Base-by-base conservation (phyloP, 208 protist species). In the Leishmania aethiopica region DNA sequence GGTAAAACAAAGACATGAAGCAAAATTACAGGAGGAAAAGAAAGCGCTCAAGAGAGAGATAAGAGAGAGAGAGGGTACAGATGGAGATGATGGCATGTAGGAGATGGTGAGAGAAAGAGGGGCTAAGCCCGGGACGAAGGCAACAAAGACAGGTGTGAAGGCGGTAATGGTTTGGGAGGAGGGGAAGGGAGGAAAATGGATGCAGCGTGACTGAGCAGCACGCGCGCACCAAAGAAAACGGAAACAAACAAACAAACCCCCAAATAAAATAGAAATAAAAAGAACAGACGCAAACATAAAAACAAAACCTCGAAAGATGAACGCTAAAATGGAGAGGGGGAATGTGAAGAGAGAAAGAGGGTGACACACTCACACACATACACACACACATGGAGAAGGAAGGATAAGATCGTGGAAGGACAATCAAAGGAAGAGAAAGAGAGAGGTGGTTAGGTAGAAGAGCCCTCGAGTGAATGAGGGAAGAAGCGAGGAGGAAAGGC, bases 251-350 rank as follows among this genome's bases (percentile, higher is more conserved):
- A 15, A 62, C 0, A 22, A 60, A 60, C 8, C 45, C 45, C 45
- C 0, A 49, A 49, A 49, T 45, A 45, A 60, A 11, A 22, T 1
- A 60, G 22, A 62, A 11, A 25, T 13, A 47, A n/a, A 62, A 62
- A 62, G 4, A 28, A 22, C 22, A 32, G 35, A 71, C n/a, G 35
- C 37, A 47, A 35, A 8, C 51, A 55, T 22, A 45, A 45, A 79
- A 53, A 37, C 28, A 67, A 67, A 81, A 60, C 28, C 5, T 45
- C 17, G 75, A 75, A 40, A 57, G 69, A 86, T 59, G 32, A 84
- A 40, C 40, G 45, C 66, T 76, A 32, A 55, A 66, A 22, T 19
- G 62, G 47, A 60, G 15, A 67, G 57, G 57, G 2, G 55, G 17
- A 78, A 5, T 28, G 53, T 19, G 53, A 53, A 83, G 8, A 45